phyloP scores from a whole-genome alignment of 1,284 basidiomycete genomes.

The Melampsora americana region DNA sequence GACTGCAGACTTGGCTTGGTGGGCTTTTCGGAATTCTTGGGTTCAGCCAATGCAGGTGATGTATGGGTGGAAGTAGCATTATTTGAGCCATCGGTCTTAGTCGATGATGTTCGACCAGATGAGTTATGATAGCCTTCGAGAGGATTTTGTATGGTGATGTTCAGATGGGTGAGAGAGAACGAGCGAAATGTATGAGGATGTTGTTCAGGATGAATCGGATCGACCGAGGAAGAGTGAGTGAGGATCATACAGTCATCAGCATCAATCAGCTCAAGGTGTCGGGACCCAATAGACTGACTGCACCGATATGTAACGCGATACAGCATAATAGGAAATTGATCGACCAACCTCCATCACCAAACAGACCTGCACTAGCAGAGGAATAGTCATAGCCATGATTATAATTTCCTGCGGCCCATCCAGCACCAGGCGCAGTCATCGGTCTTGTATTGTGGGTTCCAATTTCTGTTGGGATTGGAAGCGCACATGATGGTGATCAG shows the following conservation, averaged over 20 bases:
- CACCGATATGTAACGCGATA: no score
- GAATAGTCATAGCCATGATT: slow-evolving; percentile 19
- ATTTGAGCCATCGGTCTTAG: neutral
- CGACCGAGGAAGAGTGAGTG: no score
- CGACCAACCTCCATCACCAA: slow-evolving; percentile 19
- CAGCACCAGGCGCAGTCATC: slow-evolving; percentile 40
- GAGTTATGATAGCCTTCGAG: slow-evolving; percentile 6
- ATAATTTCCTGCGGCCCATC: slow-evolving; percentile 26
- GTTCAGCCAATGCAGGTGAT: neutral
- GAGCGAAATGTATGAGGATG: neutral
- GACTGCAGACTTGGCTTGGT: neutral
- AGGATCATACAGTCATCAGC: no score
- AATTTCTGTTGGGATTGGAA: slow-evolving; percentile 11
- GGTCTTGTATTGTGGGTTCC: slow-evolving; percentile 22
- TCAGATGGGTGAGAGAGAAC: slow-evolving; percentile 1
- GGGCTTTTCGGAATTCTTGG: neutral
- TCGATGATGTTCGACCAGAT: slow-evolving; percentile 2
- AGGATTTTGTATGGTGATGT: neutral
- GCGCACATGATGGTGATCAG: neutral
- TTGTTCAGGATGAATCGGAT: no score
- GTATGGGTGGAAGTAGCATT: neutral
- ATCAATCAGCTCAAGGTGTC: no score
- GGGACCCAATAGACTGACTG: no score
- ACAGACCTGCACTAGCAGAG: slow-evolving; percentile 22
- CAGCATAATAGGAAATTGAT: neutral